phyloP scores from a whole-genome alignment of 1,284 basidiomycete species.

The Trichosporon sp. region DNA sequence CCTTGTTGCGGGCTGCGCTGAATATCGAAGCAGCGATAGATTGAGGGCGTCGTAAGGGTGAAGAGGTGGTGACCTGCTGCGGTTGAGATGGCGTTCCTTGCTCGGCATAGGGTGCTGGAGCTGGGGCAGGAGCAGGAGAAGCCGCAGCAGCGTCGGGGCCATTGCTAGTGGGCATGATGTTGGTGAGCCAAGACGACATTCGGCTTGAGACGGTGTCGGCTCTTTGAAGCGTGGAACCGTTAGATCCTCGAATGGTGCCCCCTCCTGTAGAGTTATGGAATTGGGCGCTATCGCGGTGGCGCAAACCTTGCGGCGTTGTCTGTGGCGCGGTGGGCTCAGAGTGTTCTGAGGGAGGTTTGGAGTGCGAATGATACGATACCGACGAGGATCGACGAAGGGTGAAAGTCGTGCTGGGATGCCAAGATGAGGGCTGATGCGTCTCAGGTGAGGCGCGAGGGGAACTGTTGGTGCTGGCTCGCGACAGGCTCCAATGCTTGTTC shows the following conservation, averaged over 20 bases:
- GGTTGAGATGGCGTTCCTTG: slow-evolving; percentile 16
- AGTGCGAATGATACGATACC: slow-evolving; percentile 40
- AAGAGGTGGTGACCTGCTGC: background rate
- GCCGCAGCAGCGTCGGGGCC: background rate
- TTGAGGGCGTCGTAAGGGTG: slow-evolving; percentile 15
- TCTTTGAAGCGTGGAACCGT: background rate
- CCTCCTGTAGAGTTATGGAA: slow-evolving; percentile 22
- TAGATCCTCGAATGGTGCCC: slow-evolving; percentile 16
- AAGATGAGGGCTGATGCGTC: slow-evolving; percentile 33
- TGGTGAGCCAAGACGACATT: slow-evolving; percentile 53
- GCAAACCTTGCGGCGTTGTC: background rate
- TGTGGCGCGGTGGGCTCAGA: slow-evolving; percentile 6
- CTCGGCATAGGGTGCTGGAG: slow-evolving; percentile 22
- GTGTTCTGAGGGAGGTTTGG: slow-evolving; percentile 18
- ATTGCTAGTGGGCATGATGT: slow-evolving; percentile 40
- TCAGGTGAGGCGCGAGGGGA: slow-evolving; percentile 24
- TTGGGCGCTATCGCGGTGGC: slow-evolving; percentile 35
- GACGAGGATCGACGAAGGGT: slow-evolving; percentile 32
- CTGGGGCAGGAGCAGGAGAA: slow-evolving; percentile 32
- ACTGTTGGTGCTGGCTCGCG: slow-evolving; percentile 33
- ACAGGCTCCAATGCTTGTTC: slow-evolving; percentile 28
- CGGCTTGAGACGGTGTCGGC: slow-evolving; percentile 35
- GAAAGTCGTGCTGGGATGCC: slow-evolving; percentile 29
- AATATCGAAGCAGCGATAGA: slow-evolving; percentile 50
- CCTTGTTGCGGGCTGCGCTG: slow-evolving; percentile 53